Base-by-base conservation (phyloP, 768 basidiomycete species). In the Lactarius hatsudake region DNA sequence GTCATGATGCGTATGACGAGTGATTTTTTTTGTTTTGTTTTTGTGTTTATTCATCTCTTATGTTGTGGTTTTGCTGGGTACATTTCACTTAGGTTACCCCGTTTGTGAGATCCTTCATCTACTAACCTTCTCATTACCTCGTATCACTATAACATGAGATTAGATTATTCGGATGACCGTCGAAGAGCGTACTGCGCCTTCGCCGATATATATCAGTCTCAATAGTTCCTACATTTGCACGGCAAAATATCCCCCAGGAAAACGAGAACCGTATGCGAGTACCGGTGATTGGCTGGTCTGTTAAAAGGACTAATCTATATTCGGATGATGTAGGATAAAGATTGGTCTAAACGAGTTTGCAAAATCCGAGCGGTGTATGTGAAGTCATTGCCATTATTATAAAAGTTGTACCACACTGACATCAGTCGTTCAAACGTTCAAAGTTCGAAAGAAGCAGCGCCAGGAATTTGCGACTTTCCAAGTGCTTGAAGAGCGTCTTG, bases 381-480 rank as follows among this genome's bases (percentile, higher is more conserved):
- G 48, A 51, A 13, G 15, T 23, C 6, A 23, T n/a, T 36, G 20
- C 23, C 20, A 17, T 23, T 23, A 32, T n/a, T 51, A 15, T 61
- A 26, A 43, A 30, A 12, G 40, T n/a, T 36, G 59, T n/a, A 7
- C 40, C 20, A 17, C 28, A 54, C 36, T 17, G 51, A 55, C 20
- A 42, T 23, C 6, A 5, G 28, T 28, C 6, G 28, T 32, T 65
- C 53, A 65, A 17, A 30, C 6, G 28, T 32, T 65, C 53, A 65
- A 17, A 30, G 58, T 54, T 40, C 36, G 48, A 59, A 28, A 17
- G 26, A 13, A 26, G n/a, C 15, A 38, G 15, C 48, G 38, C 34
- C 59, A 18, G 68, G 45, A n/a, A n/a, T 56, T 26, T 70, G 56
- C 23, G 71, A 70, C 17, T 71, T 48, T 20, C 71, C 69, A 15